Evolutionary conservation across 1,139 yeast genomes (phyloP).

Genomic region (Dujonia santamariae): DNA sequence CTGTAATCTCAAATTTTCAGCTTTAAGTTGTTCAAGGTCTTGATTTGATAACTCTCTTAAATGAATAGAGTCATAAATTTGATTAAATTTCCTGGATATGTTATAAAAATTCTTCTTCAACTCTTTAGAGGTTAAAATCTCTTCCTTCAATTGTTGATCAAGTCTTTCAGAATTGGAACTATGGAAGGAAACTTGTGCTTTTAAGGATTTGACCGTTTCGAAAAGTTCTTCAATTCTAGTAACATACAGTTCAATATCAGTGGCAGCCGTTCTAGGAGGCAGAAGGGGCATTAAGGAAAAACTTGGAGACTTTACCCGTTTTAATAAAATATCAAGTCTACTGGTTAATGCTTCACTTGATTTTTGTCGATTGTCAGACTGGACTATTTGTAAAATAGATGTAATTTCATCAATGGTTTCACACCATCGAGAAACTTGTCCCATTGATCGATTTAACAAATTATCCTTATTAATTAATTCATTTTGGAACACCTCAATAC

Average conservation of each 20-base stretch:
- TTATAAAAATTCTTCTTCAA: constrained; percentile 18
- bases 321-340: too few relatives aligned
- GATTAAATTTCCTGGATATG: constrained; percentile 19
- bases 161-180: constrained; percentile 20
- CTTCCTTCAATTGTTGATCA: constrained; percentile 20
- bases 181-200: constrained; percentile 21
- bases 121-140: constrained; percentile 21
- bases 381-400: too few relatives aligned
- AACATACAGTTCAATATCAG: constrained; percentile 1
- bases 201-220: constrained; percentile 17
- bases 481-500: constrained; percentile 33
- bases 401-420: constrained; percentile 1
- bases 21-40: constrained; percentile 12
- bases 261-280: constrained; percentile 2
- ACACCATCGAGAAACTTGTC: constrained; percentile 3
- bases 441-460: constrained; percentile 5
- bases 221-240: constrained; percentile 13
- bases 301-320: too few relatives aligned
- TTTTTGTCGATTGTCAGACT: too few relatives aligned
- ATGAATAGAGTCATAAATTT: constrained; percentile 16
- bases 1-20: constrained; percentile 20
- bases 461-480: constrained; percentile 26
- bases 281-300: too few relatives aligned
- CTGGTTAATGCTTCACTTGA: too few relatives aligned
- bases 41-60: constrained; percentile 3